Evolutionary conservation across 2,329 filamentous ascomycete genomes (phyloP).

Genomic region (Talaromyces rugulosus): DNA sequence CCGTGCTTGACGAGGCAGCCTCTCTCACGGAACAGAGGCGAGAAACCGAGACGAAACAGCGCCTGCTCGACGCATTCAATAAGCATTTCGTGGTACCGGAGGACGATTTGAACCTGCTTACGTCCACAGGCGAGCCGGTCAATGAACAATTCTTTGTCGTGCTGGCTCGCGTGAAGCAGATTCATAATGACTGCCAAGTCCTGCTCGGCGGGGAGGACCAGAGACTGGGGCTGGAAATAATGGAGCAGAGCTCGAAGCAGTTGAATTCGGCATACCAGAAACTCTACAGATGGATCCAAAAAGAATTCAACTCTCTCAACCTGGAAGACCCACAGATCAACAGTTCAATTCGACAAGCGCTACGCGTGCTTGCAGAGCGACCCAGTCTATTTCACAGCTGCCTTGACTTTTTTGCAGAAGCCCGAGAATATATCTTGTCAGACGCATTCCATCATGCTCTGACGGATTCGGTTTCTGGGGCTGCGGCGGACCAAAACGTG

Average conservation of each 20-base stretch:
- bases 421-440: constrained; percentile 78
- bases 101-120: constrained; percentile 71
- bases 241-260: constrained; percentile 83
- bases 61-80: constrained; percentile 71
- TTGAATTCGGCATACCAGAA: constrained; percentile 92
- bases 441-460: constrained; percentile 86
- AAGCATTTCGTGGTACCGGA: constrained; percentile 81
- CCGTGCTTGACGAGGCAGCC: constrained; percentile 73
- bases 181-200: constrained; percentile 83
- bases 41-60: constrained; percentile 74
- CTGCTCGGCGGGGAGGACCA: constrained; percentile 88
- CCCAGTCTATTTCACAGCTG: constrained; percentile 91
- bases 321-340: constrained; percentile 93
- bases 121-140: constrained; percentile 73
- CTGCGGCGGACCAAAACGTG: constrained; percentile 56
- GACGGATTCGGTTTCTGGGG: constrained; percentile 63
- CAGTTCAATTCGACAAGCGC: constrained; percentile 72
- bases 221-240: constrained; percentile 78
- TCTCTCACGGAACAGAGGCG: constrained; percentile 67
- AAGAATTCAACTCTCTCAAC: constrained; percentile 87
- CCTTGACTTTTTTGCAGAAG: constrained; percentile 87
- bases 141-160: constrained; percentile 79
- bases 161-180: constrained; percentile 75
- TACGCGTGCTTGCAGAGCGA: constrained; percentile 82
- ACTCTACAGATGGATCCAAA: constrained; percentile 90